A percentile compares a stretch with the other conserved stretches of the same genome.
These are phyloP conservation scores for Endocarpon pusillum DNA, from an alignment of 495 filamentous ascomycete species.

Conservation along the genomic window DNA sequence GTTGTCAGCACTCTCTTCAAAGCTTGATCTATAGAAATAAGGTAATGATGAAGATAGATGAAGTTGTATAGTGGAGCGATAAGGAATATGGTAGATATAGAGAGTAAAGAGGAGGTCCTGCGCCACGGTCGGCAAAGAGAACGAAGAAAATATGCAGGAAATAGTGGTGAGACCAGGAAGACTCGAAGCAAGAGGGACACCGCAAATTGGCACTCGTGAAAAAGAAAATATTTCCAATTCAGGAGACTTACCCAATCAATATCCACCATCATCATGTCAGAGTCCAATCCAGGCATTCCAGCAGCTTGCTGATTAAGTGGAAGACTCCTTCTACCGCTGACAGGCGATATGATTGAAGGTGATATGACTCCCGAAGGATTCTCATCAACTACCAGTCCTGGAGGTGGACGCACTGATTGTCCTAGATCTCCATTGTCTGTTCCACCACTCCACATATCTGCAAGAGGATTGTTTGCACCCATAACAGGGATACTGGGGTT, in stretches of 20 bases:
- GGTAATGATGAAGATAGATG: too few relatives aligned
- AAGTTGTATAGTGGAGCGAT: too few relatives aligned
- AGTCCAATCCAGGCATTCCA: background rate
- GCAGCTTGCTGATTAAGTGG: background rate
- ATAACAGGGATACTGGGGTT: background rate
- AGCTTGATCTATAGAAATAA: background rate
- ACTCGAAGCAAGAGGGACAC: background rate
- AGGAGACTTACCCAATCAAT: constrained; percentile 7
- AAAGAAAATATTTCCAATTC: background rate
- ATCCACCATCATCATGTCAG: constrained; percentile 3
- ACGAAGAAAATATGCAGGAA: background rate
- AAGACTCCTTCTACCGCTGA: too few relatives aligned
- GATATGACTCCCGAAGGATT: background rate
- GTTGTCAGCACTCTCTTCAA: background rate
- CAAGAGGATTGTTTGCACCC: background rate
- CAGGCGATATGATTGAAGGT: background rate
- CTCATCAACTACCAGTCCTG: background rate
- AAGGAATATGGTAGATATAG: too few relatives aligned
- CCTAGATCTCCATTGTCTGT: background rate
- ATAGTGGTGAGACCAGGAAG: background rate
- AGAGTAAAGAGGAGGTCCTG: background rate
- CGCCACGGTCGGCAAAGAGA: background rate
- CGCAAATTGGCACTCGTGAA: background rate
- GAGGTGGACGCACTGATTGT: background rate
- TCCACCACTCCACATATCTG: background rate